A percentile compares a stretch with the other conserved stretches of the same genome.
Conservation (phyloP, 352 stramenopile species). For the Phytophthora citrophthora region DNA sequence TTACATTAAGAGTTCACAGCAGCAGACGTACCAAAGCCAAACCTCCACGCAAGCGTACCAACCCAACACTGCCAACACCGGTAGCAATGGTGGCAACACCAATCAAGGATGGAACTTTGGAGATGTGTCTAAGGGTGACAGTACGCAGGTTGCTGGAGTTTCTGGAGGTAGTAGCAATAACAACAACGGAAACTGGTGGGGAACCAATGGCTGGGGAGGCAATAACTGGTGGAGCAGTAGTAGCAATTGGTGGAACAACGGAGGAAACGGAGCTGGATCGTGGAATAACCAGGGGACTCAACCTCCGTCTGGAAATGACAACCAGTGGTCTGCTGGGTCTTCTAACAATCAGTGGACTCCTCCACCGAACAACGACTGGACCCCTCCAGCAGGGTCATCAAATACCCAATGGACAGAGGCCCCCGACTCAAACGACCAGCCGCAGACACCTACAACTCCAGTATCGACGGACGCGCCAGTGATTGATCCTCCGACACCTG, state of each 20-base stretch:
- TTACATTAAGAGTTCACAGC: constrained; percentile 12
- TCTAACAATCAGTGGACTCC: constrained; percentile 17
- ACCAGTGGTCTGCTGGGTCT: neutral
- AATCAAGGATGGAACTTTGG: constrained; percentile 43
- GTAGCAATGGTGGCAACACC: constrained; percentile 21
- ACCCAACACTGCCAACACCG: constrained; percentile 34
- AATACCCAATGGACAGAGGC: constrained; percentile 21
- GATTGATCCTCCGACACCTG: neutral
- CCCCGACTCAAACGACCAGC: constrained; percentile 1
- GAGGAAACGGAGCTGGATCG: constrained; percentile 8
- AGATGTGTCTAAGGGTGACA: constrained; percentile 29
- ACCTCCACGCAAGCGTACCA: constrained; percentile 12
- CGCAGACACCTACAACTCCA: constrained; percentile 5
- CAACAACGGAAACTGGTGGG: constrained; percentile 28
- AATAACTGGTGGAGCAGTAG: constrained; percentile 8
- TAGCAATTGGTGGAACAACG: constrained; percentile 11
- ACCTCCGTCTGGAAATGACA: neutral
- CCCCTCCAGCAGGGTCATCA: neutral
- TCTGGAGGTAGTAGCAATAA: constrained; percentile 8
- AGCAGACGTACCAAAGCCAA: constrained; percentile 17
- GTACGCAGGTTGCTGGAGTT: constrained; percentile 14
- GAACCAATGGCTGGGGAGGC: constrained; percentile 15
- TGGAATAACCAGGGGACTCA: constrained; percentile 14
- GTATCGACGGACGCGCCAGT: constrained; percentile 6
- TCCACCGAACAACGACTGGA: constrained; percentile 10